Evolutionary conservation across 208 protist genomes (phyloP), one percentile per base, ranked within the genome.

Genomic region (Leishmania martiniquensis): DNA sequence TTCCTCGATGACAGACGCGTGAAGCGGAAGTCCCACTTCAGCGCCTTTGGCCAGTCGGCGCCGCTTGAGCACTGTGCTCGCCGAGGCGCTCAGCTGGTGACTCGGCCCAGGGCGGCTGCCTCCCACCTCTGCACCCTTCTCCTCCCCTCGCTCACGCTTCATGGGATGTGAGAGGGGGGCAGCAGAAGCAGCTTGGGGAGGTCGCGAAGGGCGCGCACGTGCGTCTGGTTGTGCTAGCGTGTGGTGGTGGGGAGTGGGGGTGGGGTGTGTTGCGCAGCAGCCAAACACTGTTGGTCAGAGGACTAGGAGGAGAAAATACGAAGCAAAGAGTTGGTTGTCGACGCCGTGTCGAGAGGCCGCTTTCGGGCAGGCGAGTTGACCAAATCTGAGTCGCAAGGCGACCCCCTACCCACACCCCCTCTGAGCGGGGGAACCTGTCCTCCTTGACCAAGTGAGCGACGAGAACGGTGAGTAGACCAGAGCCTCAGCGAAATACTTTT

Each of bases 1-100:
- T 63, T 91, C 86, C 65, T 93, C 89, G 4, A 89, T 57, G 34
- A 90, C 55, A 22, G 59, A 66, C 37, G 51, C 20, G 57, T 71
- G 66, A 22, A 51, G 5, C 51, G 75, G 74, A 12, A 82, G 72
- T 62, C 70, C 62, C 51, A 37, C 29, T 2, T 69, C 77, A 17
- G 67, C 45, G 10, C 59, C 80, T 67, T 72, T 72, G 29, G 79
- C 59, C 2, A 63, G 49, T 13, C 70, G 62, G 55, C 66, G 59
- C 71, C 13, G 65, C 37, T 13, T 29, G 69, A 29, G 54, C 9
- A 51, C 29, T 59, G n/a, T 55, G 44, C 29, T 55, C 12, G 29
- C 37, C 29, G 29, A 4, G n/a, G 4, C 10, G 15, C 45, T 42
- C 7, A 25, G 32, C 45, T 25, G 67, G 10, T 51, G 45, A 44